Evolutionary conservation across 768 basidiomycete species (phyloP).

Genomic region (Termitomyces heimii): DNA sequence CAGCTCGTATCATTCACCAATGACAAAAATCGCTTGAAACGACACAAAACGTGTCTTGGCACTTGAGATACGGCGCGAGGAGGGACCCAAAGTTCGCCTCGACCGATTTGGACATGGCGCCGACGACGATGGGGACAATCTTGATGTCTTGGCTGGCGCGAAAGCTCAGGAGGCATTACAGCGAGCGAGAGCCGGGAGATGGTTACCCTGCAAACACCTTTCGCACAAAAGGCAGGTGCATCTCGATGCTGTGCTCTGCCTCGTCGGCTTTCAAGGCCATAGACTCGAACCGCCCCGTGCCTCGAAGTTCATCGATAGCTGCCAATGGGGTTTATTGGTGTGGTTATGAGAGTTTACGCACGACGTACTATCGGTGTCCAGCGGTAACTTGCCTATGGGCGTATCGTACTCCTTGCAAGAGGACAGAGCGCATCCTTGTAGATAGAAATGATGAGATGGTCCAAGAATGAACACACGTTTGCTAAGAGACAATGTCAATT

Average conservation of each 20-base stretch:
- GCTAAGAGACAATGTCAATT: constrained; percentile 32
- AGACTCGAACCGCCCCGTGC: constrained; percentile 61
- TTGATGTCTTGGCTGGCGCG: constrained; percentile 57
- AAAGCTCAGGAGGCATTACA: not conserved
- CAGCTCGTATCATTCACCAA: constrained; percentile 49
- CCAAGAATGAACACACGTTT: constrained; percentile 93
- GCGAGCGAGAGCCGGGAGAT: constrained; percentile 4
- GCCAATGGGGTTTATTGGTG: not conserved
- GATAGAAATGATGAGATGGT: constrained; percentile 89
- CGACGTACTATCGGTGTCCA: constrained; percentile 73
- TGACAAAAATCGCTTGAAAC: constrained; percentile 98
- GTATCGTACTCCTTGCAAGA: constrained; percentile 75
- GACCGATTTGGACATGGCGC: constrained; percentile 53
- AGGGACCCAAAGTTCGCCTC: constrained; percentile 64
- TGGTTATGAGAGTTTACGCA: too few species aligned
- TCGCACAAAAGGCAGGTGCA: constrained; percentile 91
- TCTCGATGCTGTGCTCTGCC: constrained; percentile 95
- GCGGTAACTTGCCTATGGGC: constrained; percentile 74
- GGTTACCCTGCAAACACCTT: constrained; percentile 76
- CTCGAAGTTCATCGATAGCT: constrained; percentile 65
- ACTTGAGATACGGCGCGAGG: constrained; percentile 74
- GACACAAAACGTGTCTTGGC: constrained; percentile 80
- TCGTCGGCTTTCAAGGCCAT: constrained; percentile 73
- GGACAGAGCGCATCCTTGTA: constrained; percentile 84
- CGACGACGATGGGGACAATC: constrained; percentile 90